These are phyloP conservation scores for Golubevia pallescens DNA, from an alignment of 1,284 basidiomycete species.

Conservation along the genomic window DNA sequence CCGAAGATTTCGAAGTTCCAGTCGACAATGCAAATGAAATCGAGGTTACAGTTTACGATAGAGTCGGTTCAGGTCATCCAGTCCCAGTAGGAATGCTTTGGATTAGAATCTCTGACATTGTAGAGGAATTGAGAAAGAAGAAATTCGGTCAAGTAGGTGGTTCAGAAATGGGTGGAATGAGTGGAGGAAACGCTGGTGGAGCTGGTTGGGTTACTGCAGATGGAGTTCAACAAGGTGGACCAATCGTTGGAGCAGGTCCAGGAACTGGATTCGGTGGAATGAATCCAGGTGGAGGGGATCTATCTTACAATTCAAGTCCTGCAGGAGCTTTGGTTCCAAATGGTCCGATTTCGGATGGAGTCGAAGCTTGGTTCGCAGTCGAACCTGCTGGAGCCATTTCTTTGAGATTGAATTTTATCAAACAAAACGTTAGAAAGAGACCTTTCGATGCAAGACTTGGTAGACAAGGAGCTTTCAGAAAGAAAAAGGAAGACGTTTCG, in stretches of 20 bases:
- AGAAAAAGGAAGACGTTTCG: slow-evolving; percentile 96
- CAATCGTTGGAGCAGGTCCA: slow-evolving; percentile 19
- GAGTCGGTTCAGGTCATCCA: slow-evolving; percentile 76
- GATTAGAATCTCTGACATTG: slow-evolving; percentile 92
- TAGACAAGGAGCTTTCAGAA: slow-evolving; percentile 95
- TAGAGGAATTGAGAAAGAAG: slow-evolving; percentile 90
- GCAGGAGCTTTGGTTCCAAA: slow-evolving; percentile 37
- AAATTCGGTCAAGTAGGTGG: slow-evolving; percentile 74
- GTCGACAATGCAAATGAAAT: slow-evolving; percentile 99
- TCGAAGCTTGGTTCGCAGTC: slow-evolving; percentile 96
- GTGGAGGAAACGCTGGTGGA: slow-evolving; percentile 66
- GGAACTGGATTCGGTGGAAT: too few species aligned
- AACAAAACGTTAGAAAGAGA: slow-evolving; percentile 78
- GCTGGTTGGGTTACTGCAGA: slow-evolving; percentile 85
- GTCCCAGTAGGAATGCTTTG: slow-evolving; percentile 94
- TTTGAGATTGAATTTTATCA: slow-evolving; percentile 53
- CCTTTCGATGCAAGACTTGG: slow-evolving; percentile 88
- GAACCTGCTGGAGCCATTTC: slow-evolving; percentile 95
- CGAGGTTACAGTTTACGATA: slow-evolving; percentile 94
- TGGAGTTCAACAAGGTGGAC: slow-evolving; percentile 1
- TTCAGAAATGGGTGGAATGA: too few species aligned
- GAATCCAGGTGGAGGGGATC: slow-evolving; percentile 13
- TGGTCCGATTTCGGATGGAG: slow-evolving; percentile 71
- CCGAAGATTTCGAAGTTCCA: slow-evolving; percentile 93
- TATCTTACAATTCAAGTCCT: slow-evolving; percentile 28